Percentiles rank a stretch among this genome's conserved stretches.
These are phyloP conservation scores for Kwoniella newhampshirensis DNA, from an alignment of 768 basidiomycete genomes.

Conservation along the genomic window DNA sequence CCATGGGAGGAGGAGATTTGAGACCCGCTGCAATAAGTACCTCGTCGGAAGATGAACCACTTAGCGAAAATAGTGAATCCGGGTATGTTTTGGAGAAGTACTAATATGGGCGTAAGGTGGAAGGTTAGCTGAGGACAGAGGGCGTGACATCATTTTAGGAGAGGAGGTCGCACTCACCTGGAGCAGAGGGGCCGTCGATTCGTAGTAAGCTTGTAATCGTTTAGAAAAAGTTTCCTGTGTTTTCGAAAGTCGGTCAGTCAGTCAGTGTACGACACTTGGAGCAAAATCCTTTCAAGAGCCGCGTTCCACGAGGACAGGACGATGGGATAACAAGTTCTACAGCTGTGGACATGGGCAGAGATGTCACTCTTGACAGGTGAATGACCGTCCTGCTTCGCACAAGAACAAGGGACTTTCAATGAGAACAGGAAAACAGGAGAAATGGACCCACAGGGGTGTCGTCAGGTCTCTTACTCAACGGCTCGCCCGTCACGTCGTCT, in stretches of 20 bases:
- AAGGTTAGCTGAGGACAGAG: not conserved
- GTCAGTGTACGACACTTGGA: no score
- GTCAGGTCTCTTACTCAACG: constrained; percentile 51
- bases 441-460: constrained; percentile 50
- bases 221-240: constrained; percentile 54
- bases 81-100: constrained; percentile 51
- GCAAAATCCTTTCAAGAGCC: no score
- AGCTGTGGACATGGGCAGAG: no score
- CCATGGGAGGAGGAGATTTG: constrained; percentile 13
- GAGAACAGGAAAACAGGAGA: no score
- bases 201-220: constrained; percentile 52
- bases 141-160: no score
- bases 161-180: constrained; percentile 31
- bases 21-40: constrained; percentile 46
- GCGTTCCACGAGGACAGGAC: no score
- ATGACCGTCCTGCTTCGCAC: no score
- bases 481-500: constrained; percentile 54
- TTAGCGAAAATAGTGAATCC: constrained; percentile 45
- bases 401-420: no score
- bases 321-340: no score
- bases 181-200: constrained; percentile 52
- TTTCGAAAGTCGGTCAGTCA: no score
- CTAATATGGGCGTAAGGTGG: constrained; percentile 11
- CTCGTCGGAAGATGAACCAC: constrained; percentile 54
- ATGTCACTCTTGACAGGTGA: no score